phyloP scores from a whole-genome alignment of 2,329 filamentous ascomycete genomes.

The Zymoseptoria tritici region DNA sequence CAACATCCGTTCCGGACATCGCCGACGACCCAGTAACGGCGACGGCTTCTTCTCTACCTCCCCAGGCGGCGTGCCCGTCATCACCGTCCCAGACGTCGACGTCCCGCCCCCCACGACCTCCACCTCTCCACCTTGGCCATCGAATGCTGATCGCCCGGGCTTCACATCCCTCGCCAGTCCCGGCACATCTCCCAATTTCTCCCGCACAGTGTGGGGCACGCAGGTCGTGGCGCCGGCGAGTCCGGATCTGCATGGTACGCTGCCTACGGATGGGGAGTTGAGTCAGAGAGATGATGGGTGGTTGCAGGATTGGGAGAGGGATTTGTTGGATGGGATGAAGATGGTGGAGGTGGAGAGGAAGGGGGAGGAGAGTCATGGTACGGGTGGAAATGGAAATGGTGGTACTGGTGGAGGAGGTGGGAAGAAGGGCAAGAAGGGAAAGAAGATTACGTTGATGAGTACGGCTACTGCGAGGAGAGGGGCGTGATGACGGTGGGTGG shows the following conservation, averaged over 20 bases:
- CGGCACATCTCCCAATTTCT: slow-evolving; percentile 69
- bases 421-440: slow-evolving; percentile 57
- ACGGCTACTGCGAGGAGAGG: slow-evolving; percentile 33
- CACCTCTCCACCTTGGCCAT: slow-evolving; percentile 42
- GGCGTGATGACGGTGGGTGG: slow-evolving; percentile 8
- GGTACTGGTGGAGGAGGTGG: slow-evolving; percentile 33
- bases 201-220: slow-evolving; percentile 91
- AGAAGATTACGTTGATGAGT: slow-evolving; percentile 63
- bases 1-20: slow-evolving; percentile 54
- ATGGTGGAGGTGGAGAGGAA: slow-evolving; percentile 14
- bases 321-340: slow-evolving; percentile 59
- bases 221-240: slow-evolving; percentile 53
- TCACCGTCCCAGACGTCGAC: slow-evolving; percentile 5
- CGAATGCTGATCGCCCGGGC: slow-evolving; percentile 51
- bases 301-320: slow-evolving; percentile 75
- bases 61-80: slow-evolving; percentile 26
- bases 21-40: slow-evolving; percentile 43
- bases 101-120: slow-evolving; percentile 4
- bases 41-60: slow-evolving; percentile 31
- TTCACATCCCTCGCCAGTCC: slow-evolving; percentile 67
- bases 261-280: slow-evolving; percentile 31
- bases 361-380: slow-evolving; percentile 38
- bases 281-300: slow-evolving; percentile 63
- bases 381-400: slow-evolving; percentile 33
- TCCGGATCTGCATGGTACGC: slow-evolving; percentile 44